Evolutionary conservation across 2,329 filamentous ascomycete species (phyloP), one percentile per base, ranked within the genome.

Genomic region (Xylaria sp.): DNA sequence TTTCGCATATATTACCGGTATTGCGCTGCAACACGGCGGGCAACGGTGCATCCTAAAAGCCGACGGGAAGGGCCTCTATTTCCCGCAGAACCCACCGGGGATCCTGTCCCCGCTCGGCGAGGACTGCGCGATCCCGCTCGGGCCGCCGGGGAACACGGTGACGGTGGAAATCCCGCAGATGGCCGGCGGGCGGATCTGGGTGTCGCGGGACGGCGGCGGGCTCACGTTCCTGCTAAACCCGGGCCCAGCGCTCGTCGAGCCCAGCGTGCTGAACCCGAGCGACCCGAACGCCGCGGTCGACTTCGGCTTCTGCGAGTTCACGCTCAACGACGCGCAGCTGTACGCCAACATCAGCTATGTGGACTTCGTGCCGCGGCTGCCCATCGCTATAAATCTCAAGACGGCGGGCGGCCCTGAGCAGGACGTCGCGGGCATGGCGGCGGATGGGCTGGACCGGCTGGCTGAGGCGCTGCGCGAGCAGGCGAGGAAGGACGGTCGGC

Each of bases 341-440:
- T 90, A 86, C 73, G 87, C 86, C 64, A 90, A 90, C 69, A 90
- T 92, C 78, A 87, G 83, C 75, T 88, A 90, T 75, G 89, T 92
- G 51, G 89, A 92, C 78, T 92, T 92, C 75, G 85, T 90, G 4
- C 69, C 80, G 42, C 80, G 81, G n/a, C 74, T 88, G 73, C 87
- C 88, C 4, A 83, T 89, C 32, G 81, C 85, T 1, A 78, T 89
- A 69, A 82, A 82, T 4, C 79, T 89, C 11, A 79, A 80, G 50
- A 82, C 80, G 4, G 75, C 72, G 0, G 76, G 78, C 14, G 83
- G 83, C n/a, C 75, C 68, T 0, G 80, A 81, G 2, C 83, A 88
- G 72, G 79, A 82, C 51, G 81, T 91, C n/a, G 79, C 82, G 0
- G 91, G 91, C 7, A 86, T 92, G 81, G 78, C 82, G 0, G 69